Base-by-base conservation (phyloP, 2,329 filamentous ascomycete genomes). In the Fusarium virguliforme region DNA sequence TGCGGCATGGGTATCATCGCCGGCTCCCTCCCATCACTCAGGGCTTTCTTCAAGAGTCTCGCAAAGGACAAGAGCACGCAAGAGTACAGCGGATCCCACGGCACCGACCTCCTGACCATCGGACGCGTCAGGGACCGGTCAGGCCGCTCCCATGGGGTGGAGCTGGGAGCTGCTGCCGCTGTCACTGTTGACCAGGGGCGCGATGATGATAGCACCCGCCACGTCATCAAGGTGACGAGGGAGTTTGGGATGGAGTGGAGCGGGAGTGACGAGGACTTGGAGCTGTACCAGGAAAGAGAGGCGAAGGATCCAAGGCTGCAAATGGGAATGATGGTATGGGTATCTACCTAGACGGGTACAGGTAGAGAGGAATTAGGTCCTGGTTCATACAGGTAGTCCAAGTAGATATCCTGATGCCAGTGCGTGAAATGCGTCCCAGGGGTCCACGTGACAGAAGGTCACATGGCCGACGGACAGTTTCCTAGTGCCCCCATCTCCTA, bases 31-130 rank as follows among this genome's bases (percentile, higher is more conserved):
- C 63, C 57, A 26, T 67, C 41, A 1, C 12, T 48, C 0, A 34
- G 40, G 22, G 57, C 63, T 48, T 67, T 57, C 9, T 57, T 67
- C 30, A 67, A 60, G 24, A 50, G 54, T 4, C 30, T 65, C 4
- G 35, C 54, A 10, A 66, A 46, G 12, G 56, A 53, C 35, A 30
- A n/a, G 32, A 51, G 62, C n/a, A 58, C 51, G 2, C 24, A 61
- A 8, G 38, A 61, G 30, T 60, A 53, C 46, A 61, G 50, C 13
- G 48, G 9, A 4, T 56, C 50, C 4, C 48, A 41, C 9, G 7
- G 15, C 26, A 64, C 26, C 13, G 50, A 61, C 12, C 32, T 64
- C 6, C 34, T 61, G 15, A 61, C 48, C 4, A 61, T 61, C 8
- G 57, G 62, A 3, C 48, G 48, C 5, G 35, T 41, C 4, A 8